Evolutionary conservation across 2,329 filamentous ascomycete species (phyloP).

Genomic region (Metarhizium sp.): DNA sequence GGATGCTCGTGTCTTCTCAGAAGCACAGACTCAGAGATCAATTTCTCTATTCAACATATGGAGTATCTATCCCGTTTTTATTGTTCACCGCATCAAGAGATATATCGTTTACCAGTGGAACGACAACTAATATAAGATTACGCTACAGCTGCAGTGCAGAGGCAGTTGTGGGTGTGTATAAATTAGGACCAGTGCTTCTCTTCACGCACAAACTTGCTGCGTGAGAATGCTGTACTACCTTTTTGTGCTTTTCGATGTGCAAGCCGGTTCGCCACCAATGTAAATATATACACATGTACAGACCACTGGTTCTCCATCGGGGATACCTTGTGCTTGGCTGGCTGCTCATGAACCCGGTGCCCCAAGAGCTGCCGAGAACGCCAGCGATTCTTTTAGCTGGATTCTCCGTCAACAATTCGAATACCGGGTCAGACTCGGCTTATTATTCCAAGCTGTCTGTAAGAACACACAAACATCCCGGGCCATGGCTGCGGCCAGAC

Average conservation of each 20-base stretch:
- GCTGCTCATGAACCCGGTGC: not conserved
- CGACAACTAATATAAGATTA: not conserved
- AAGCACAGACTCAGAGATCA: not conserved
- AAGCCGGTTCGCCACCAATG: not conserved
- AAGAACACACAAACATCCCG: conserved; percentile 2
- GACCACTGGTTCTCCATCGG: not conserved
- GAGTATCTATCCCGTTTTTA: not conserved
- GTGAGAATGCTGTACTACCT: not conserved
- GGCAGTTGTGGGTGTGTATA: not conserved
- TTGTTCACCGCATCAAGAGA: conserved; percentile 1
- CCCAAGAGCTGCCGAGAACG: not conserved
- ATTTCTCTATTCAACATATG: not conserved
- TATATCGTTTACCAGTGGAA: conserved; percentile 1
- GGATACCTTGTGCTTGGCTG: not conserved
- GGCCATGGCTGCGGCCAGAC: conserved; percentile 4
- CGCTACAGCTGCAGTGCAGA: conserved; percentile 1
- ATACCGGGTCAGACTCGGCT: not conserved
- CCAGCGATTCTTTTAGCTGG: not conserved
- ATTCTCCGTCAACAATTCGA: not conserved
- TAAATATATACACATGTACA: not conserved
- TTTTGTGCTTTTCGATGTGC: not conserved
- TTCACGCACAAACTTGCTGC: not conserved
- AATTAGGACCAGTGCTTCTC: conserved; percentile 1
- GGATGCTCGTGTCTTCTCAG: not conserved
- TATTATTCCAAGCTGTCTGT: not conserved